Percentiles rank a stretch among this genome's conserved stretches.
These are phyloP conservation scores for Debaryomyces fabryi DNA, from an alignment of 1,139 yeast genomes.

Conservation along the genomic window DNA sequence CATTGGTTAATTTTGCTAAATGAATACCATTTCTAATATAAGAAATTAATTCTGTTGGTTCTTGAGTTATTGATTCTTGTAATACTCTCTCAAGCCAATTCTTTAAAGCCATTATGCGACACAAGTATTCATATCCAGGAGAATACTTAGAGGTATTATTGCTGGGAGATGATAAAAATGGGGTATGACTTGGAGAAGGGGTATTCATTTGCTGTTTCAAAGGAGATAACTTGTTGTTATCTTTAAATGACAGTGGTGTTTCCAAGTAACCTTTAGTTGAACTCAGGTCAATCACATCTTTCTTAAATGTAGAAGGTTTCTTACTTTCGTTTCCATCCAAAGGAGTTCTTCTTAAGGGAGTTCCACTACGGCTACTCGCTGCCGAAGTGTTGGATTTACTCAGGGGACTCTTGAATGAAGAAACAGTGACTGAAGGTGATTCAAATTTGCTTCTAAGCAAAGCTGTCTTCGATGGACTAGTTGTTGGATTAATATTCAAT, in stretches of 20 bases:
- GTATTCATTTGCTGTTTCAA: slow-evolving; percentile 20
- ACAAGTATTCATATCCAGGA: slow-evolving; percentile 74
- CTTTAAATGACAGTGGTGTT: slow-evolving; percentile 6
- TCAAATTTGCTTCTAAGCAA: slow-evolving; percentile 41
- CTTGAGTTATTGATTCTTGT: slow-evolving; percentile 57
- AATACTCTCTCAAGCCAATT: slow-evolving; percentile 45
- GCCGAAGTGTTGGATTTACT: slow-evolving; percentile 24
- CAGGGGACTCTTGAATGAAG: slow-evolving; percentile 41
- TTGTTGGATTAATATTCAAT: slow-evolving; percentile 31
- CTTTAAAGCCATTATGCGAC: slow-evolving; percentile 87
- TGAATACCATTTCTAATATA: slow-evolving; percentile 80
- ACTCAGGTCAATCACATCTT: slow-evolving; percentile 18
- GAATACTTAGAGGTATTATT: slow-evolving; percentile 34
- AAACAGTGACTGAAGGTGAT: slow-evolving; percentile 49
- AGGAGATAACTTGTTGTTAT: slow-evolving; percentile 16
- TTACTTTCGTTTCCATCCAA: slow-evolving; percentile 22
- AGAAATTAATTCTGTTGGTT: slow-evolving; percentile 52
- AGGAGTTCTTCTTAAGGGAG: slow-evolving; percentile 23
- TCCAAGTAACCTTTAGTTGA: slow-evolving; percentile 14
- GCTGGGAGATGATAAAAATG: slow-evolving; percentile 32
- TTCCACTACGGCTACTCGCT: slow-evolving; percentile 23
- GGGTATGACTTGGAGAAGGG: slow-evolving; percentile 18
- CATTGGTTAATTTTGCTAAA: slow-evolving; percentile 76
- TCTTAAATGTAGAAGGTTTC: slow-evolving; percentile 12
- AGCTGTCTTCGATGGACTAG: slow-evolving; percentile 33